Evolutionary conservation across 139 green algal species (phyloP).

Genomic region (Trebouxia sp.): DNA sequence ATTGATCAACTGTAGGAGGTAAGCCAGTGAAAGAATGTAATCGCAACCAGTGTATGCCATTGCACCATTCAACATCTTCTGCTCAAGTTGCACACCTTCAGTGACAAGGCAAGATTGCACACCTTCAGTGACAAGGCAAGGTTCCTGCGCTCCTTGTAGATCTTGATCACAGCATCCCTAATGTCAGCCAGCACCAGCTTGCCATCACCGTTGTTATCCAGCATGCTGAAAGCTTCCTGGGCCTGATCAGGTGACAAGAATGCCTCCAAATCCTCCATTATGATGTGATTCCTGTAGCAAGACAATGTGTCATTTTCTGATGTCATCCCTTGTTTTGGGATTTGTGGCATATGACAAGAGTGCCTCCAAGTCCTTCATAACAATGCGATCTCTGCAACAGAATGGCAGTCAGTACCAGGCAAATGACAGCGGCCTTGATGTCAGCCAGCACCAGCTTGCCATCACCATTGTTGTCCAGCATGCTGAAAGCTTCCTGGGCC

Average conservation of each 20-base stretch:
- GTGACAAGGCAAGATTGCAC: slow-evolving; percentile 12
- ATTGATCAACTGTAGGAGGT: too few relatives aligned
- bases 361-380: slow-evolving; percentile 51
- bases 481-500: slow-evolving; percentile 51
- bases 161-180: slow-evolving; percentile 45
- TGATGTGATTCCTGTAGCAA: slow-evolving; percentile 42
- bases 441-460: slow-evolving; percentile 43
- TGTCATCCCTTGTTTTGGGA: too few relatives aligned
- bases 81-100: too few relatives aligned
- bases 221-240: slow-evolving; percentile 51
- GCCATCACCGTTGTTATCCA: slow-evolving; percentile 61
- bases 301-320: too few relatives aligned
- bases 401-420: too few relatives aligned
- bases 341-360: too few relatives aligned
- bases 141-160: slow-evolving; percentile 44
- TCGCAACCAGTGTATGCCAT: too few relatives aligned
- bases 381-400: slow-evolving; percentile 41
- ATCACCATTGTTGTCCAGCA: slow-evolving; percentile 63
- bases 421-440: slow-evolving; percentile 49
- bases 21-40: too few relatives aligned
- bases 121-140: slow-evolving; percentile 27
- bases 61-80: too few relatives aligned
- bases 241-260: slow-evolving; percentile 51
- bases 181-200: slow-evolving; percentile 46
- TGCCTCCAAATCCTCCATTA: slow-evolving; percentile 51